Conservation (phyloP, 441 rosid genomes). For the Pelargonium myrrhifolium region DNA sequence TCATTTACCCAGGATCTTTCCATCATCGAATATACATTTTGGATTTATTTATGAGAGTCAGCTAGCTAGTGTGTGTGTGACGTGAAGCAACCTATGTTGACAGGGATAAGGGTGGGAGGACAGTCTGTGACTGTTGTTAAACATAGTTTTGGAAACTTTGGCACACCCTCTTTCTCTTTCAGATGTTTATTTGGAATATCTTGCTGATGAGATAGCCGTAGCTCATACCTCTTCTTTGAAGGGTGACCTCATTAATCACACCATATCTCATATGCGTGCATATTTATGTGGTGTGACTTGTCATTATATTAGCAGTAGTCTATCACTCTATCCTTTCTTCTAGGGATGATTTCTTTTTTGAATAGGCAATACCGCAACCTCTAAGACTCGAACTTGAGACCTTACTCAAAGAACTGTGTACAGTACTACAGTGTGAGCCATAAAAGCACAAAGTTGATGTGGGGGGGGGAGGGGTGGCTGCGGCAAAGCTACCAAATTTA, state of each 20-base stretch:
- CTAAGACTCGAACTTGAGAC: too few relatives aligned
- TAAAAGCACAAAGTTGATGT: background rate
- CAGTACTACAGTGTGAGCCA: background rate
- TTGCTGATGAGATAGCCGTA: background rate
- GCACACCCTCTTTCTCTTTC: background rate
- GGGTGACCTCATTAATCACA: background rate
- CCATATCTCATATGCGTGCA: background rate
- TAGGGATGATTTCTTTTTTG: background rate
- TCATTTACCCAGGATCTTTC: background rate
- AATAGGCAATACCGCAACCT: too few relatives aligned
- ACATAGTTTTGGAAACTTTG: background rate
- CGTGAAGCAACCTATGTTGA: background rate
- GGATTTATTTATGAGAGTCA: background rate
- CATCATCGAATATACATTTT: background rate
- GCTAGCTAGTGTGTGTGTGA: background rate
- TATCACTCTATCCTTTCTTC: too few relatives aligned
- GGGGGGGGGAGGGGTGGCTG: too few relatives aligned
- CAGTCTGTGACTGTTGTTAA: too few relatives aligned
- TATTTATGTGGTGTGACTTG: background rate
- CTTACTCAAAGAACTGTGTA: too few relatives aligned
- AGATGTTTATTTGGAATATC: background rate
- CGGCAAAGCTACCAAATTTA: background rate
- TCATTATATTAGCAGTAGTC: background rate
- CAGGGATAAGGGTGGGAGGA: too few relatives aligned
- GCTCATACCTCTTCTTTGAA: background rate